A percentile compares a stretch with the other conserved stretches of the same genome.
phyloP scores from a whole-genome alignment of 2,329 filamentous ascomycete genomes.

The Aspergillus tamarii region DNA sequence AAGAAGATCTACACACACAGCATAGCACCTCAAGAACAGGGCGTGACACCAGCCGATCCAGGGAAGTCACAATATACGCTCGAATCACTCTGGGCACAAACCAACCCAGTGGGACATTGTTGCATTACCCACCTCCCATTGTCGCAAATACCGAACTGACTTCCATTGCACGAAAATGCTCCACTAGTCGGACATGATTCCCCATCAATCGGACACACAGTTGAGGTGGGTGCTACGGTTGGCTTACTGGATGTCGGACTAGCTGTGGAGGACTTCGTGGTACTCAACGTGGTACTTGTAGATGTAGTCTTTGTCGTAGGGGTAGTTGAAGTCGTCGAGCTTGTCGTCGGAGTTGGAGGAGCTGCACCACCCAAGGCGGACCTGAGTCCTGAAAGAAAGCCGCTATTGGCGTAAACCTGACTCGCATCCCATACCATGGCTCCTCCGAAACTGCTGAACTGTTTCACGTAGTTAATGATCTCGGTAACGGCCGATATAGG shows the following conservation, averaged over 20 bases:
- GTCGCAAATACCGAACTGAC: not conserved
- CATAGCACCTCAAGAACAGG: not conserved
- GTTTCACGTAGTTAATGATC: slow-evolving; percentile 58
- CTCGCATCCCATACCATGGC: slow-evolving; percentile 72
- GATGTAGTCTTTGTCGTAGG: not conserved
- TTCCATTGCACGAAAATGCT: not conserved
- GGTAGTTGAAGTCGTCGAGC: not conserved
- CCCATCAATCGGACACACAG: not conserved
- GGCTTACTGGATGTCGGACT: not conserved
- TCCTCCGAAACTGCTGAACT: slow-evolving; percentile 65
- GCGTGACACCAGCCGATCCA: not conserved
- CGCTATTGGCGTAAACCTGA: slow-evolving; percentile 61
- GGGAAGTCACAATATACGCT: not conserved
- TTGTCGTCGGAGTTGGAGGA: not conserved
- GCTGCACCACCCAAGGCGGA: not conserved
- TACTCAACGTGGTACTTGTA: not conserved
- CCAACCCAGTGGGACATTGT: not conserved
- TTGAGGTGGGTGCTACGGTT: not conserved
- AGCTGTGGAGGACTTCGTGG: not conserved
- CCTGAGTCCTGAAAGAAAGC: slow-evolving; percentile 50
- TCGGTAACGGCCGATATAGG: slow-evolving; percentile 48
- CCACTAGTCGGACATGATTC: not conserved
- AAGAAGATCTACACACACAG: not conserved
- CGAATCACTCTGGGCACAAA: not conserved
- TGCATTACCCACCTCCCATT: not conserved